Conservation (phyloP, 352 stramenopile genomes). For the Phytopythium chamaehyphon region DNA sequence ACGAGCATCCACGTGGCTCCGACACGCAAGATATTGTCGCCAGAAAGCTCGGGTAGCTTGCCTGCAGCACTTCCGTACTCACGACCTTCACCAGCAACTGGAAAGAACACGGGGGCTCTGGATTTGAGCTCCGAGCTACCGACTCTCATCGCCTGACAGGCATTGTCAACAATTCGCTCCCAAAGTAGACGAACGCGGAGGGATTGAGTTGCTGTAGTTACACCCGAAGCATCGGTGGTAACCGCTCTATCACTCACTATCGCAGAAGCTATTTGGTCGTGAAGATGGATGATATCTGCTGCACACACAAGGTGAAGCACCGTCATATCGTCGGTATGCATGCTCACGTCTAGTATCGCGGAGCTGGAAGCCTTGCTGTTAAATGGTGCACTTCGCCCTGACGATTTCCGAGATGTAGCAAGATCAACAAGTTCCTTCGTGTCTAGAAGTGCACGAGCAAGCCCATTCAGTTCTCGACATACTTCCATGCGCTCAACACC, state of each 20-base stretch:
- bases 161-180: conserved; percentile 5
- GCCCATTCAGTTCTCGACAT: conserved; percentile 34
- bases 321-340: conserved; percentile 40
- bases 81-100: background rate
- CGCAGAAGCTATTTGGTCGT: conserved; percentile 40
- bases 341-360: conserved; percentile 15
- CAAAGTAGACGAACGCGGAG: conserved; percentile 2
- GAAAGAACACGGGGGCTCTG: background rate
- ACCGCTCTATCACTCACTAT: background rate
- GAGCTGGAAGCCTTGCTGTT: background rate
- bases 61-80: background rate
- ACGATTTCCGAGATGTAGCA: conserved; percentile 28
- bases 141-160: background rate
- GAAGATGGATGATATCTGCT: conserved; percentile 52
- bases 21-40: background rate
- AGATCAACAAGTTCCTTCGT: conserved; percentile 45
- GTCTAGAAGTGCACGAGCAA: conserved; percentile 33
- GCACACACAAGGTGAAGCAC: conserved; percentile 41
- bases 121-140: conserved; percentile 2
- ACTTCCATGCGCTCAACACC: conserved; percentile 31
- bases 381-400: conserved; percentile 14
- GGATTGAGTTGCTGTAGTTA: background rate
- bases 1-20: conserved; percentile 37
- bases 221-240: background rate
- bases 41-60: background rate